Evolutionary conservation across 2,329 filamentous ascomycete species (phyloP).

Genomic region (Alternaria sp.): DNA sequence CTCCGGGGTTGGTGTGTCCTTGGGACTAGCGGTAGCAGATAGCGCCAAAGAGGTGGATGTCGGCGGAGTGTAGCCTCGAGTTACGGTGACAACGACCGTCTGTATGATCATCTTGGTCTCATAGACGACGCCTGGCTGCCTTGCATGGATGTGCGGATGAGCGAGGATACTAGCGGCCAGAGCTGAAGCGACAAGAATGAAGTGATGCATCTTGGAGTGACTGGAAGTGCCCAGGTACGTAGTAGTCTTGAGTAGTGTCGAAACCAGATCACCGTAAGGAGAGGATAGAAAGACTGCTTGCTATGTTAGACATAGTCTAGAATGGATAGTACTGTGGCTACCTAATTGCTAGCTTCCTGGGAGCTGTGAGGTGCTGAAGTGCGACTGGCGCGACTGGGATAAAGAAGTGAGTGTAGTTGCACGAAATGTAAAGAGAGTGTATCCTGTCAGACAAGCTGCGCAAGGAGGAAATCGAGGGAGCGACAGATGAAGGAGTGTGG

Average conservation of each 20-base stretch:
- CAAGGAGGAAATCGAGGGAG: constrained; percentile 25
- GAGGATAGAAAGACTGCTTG: constrained; percentile 13
- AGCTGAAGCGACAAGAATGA: constrained; percentile 30
- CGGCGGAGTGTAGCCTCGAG: neutral
- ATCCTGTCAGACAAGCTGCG: constrained; percentile 28
- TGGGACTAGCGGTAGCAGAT: neutral
- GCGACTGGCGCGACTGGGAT: constrained; percentile 25
- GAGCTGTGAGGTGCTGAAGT: constrained; percentile 7
- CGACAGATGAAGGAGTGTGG: constrained; percentile 29
- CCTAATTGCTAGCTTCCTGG: constrained; percentile 17
- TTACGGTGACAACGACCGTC: constrained; percentile 28
- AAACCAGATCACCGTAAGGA: constrained; percentile 16
- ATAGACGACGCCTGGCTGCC: constrained; percentile 31
- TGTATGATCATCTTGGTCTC: constrained; percentile 26
- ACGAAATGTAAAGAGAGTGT: constrained; percentile 34
- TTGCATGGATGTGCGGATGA: constrained; percentile 22
- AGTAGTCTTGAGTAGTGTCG: constrained; percentile 3
- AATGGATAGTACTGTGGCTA: neutral
- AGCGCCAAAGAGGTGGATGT: constrained; percentile 1
- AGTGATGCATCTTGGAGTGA: constrained; percentile 35
- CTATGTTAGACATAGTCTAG: constrained; percentile 13
- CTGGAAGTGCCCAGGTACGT: constrained; percentile 9
- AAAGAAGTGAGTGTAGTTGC: constrained; percentile 26
- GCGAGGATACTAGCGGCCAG: constrained; percentile 36
- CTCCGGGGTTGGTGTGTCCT: neutral